Evolutionary conservation across 106 monocot species (phyloP).

Genomic region (Cymbidium sinense): DNA sequence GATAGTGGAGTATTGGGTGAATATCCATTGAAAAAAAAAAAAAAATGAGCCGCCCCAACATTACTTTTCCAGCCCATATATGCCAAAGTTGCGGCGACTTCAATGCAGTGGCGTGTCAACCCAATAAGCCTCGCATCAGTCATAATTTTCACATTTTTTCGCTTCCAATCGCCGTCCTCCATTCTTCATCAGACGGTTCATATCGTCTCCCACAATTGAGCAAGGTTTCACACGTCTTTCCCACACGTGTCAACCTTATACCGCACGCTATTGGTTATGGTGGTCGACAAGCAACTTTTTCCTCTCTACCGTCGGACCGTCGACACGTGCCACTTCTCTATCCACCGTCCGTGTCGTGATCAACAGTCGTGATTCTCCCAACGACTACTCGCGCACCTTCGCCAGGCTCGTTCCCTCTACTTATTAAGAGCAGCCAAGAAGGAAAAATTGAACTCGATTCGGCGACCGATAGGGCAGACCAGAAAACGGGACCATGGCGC

Average conservation of each 20-base stretch:
- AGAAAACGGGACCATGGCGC: constrained; percentile 8
- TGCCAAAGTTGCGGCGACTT: too few relatives aligned
- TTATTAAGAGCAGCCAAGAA: neutral
- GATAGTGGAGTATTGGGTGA: too few relatives aligned
- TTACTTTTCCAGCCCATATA: too few relatives aligned
- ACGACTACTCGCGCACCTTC: neutral
- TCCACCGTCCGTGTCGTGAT: constrained; percentile 7
- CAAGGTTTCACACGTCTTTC: neutral
- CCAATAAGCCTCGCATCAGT: too few relatives aligned
- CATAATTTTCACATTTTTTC: neutral
- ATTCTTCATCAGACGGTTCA: neutral
- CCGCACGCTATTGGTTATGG: neutral
- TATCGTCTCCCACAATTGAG: neutral
- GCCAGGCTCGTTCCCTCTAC: too few relatives aligned
- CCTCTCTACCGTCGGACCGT: too few relatives aligned
- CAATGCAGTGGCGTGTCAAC: too few relatives aligned
- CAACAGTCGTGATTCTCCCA: neutral
- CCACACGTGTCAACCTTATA: neutral
- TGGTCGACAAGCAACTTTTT: neutral
- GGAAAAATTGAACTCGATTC: neutral
- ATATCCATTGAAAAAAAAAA: too few relatives aligned
- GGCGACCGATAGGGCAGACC: neutral
- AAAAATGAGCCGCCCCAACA: too few relatives aligned
- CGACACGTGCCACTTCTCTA: neutral
- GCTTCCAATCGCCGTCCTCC: neutral